Evolutionary conservation across 2,329 filamentous ascomycete species (phyloP), one percentile per base, ranked within the genome.

Genomic region (Macrophomina phaseolina): DNA sequence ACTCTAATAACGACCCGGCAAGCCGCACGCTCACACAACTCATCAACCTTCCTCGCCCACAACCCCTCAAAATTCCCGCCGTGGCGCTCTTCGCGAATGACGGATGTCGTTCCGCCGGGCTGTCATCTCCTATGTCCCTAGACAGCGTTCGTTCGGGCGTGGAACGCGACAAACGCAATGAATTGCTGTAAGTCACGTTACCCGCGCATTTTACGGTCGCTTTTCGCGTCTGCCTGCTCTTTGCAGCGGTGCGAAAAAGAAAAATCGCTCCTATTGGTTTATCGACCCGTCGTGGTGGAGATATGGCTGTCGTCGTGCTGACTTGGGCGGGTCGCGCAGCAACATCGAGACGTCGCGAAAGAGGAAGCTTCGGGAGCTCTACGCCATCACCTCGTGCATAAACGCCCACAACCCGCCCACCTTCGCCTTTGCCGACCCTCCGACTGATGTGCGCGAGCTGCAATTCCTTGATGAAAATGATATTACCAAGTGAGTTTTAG

Each of bases 321-420:
- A 67, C 65, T 63, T 63, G 56, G 38, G 56, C 64, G 53, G 49
- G 65, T 55, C 64, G 53, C 49, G 69, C 70, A 81, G 78, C 71
- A 72, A 71, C 69, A 83, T 82, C 86, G 87, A 91, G 85, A 86
- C 86, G 81, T 92, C 91, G 85, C 91, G 92, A 81, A 95, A 96
- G 87, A 90, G 92, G 81, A 96, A 96, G 85, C 86, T 97, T 78
- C 90, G 90, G 79, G 91, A 95, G 83, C 87, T 97, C 74, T 97
- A 91, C 84, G 86, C 87, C 73, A 87, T 91, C 85, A 90, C 91
- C 84, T 91, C 90, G 79, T 88, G 89, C 78, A 79, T 84, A 71
- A 80, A 80, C 74, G 79, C 79, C 81, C 85, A 76, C 84, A 88
- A 79, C 81, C 83, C 78, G 83, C 82, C 70, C 76, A 89, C 73